Percentiles rank a stretch among this genome's conserved stretches.
Conservation (phyloP, 2,329 filamentous ascomycete genomes). For the Scopulariopsis brevicaulis region DNA sequence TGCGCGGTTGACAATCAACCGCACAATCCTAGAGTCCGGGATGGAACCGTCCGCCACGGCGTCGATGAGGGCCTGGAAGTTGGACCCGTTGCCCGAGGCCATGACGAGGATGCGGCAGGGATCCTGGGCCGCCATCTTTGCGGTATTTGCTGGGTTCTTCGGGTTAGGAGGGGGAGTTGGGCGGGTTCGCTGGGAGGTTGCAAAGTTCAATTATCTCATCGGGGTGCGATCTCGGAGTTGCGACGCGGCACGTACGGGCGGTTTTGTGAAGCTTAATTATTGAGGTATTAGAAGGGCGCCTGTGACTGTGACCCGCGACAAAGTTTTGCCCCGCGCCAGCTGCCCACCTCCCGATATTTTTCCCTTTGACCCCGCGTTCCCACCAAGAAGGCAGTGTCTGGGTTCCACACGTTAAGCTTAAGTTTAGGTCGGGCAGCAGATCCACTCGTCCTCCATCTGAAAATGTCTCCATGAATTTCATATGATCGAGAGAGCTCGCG, state of each 20-base stretch:
- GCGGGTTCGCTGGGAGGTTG: background rate
- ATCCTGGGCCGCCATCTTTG: background rate
- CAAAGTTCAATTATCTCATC: background rate
- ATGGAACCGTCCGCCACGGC: conserved; percentile 27
- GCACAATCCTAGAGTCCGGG: conserved; percentile 28
- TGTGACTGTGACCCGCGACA: too few relatives aligned
- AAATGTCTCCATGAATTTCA: background rate
- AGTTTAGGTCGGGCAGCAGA: background rate
- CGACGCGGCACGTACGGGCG: background rate
- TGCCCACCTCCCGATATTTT: background rate
- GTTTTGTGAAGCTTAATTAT: background rate
- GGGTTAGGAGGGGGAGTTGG: background rate
- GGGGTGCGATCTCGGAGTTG: background rate
- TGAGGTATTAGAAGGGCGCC: background rate
- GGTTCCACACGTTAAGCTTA: background rate
- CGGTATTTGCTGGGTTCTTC: background rate
- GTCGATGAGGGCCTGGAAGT: conserved; percentile 63
- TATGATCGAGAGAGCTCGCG: too few relatives aligned
- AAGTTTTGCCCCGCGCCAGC: background rate
- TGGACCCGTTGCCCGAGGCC: conserved; percentile 64
- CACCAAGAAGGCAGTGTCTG: background rate
- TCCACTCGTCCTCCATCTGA: background rate
- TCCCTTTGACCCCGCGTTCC: background rate
- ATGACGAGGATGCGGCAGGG: conserved; percentile 51
- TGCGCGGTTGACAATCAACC: conserved; percentile 35